Conservation (phyloP, 305 asterid genomes). For the Fraxinus baroniana region DNA sequence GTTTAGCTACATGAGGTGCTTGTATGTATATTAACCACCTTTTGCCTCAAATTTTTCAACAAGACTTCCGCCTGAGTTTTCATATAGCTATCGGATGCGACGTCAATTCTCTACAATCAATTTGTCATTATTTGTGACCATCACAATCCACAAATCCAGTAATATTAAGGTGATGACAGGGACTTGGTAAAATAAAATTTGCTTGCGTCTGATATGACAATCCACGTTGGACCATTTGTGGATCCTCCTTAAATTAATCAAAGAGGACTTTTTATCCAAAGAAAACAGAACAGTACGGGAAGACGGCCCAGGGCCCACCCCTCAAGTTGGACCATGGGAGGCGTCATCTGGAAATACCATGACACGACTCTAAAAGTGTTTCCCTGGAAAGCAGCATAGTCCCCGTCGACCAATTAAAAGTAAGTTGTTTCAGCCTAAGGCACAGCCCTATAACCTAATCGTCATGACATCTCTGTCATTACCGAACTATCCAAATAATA, state of each 20-base stretch:
- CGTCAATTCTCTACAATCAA: conserved; percentile 8
- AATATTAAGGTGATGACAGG: neutral
- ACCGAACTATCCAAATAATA: neutral
- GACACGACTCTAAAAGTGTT: neutral
- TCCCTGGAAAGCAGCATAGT: neutral
- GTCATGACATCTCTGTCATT: neutral
- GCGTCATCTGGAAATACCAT: neutral
- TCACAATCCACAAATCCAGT: conserved; percentile 11
- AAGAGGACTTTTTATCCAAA: neutral
- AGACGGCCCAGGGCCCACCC: neutral
- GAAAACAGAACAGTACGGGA: neutral
- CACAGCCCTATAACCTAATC: neutral
- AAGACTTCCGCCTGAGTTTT: neutral
- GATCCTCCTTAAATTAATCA: neutral
- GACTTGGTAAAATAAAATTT: neutral
- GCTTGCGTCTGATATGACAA: neutral
- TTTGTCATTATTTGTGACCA: neutral
- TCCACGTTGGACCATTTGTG: neutral
- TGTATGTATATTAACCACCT: neutral
- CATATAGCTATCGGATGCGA: neutral
- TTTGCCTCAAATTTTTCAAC: conserved; percentile 10
- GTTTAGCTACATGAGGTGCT: neutral
- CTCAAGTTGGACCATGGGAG: neutral
- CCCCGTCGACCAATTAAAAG: neutral
- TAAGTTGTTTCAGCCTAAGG: neutral